Evolutionary conservation across 441 rosid species (phyloP), one percentile per base, ranked within the genome.

Genomic region (Croton laevigatus): DNA sequence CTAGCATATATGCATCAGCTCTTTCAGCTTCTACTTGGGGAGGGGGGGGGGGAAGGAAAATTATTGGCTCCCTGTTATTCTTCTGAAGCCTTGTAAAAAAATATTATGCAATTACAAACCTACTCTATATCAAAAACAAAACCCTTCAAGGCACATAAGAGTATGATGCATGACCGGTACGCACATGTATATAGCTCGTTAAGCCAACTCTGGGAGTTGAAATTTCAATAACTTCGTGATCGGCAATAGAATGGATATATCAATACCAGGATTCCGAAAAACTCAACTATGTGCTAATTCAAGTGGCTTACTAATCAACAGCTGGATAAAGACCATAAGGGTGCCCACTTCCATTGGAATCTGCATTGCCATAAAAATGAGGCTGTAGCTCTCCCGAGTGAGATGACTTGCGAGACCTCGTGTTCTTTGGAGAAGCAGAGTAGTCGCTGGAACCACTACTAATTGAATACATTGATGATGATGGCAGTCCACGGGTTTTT

Each of bases 401-500:
- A 59, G 92, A 79, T 20, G 91, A 87, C 77, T 84, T 89, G 9
- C 90, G 85, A 48, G 88, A 77, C 73, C 65, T 85, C 0, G 81
- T 45, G 71, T 85, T 74, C 76, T 73, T 87, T 0, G 93, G 89
- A 75, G 94, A 84, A 57, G 83, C 85, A 0, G 79, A 17, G 59
- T 81, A 84, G 27, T 86, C 93, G 53, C 54, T 45, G 16, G 87
- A 84, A 69, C 80, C 81, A 79, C 88, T 79, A 79, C 86, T 85
- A 16, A 81, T 78, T 8, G 87, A 75, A 79, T 88, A 93, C 77
- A 81, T 75, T 11, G 93, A 83, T 38, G 98, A 86, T 51, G 88
- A 79, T 6, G 93, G 88, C 68, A 90, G 67, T 57, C 96, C 97
- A 42, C 83, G 94, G 75, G 85, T 82, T 87, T 81, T 93, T 17